Percentiles rank a stretch among this genome's conserved stretches.
Evolutionary conservation across 495 filamentous ascomycete genomes (phyloP).

Genomic region (Collariella sp.): DNA sequence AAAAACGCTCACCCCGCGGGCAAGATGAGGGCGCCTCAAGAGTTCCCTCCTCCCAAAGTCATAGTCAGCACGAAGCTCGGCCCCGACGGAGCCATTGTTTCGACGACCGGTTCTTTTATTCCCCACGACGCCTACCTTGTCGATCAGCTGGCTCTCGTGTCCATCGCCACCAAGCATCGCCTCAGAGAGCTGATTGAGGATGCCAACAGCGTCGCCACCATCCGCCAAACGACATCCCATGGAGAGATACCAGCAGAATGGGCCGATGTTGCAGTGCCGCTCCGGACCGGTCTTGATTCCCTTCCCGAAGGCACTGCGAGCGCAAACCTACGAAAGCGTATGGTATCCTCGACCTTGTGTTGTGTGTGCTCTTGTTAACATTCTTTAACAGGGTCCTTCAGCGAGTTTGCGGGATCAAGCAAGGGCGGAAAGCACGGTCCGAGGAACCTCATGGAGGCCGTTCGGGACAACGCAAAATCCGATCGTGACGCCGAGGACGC

Average conservation of each 20-base stretch:
- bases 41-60: conserved; percentile 37
- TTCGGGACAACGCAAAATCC: conserved; percentile 28
- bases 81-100: conserved; percentile 47
- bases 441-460: conserved; percentile 30
- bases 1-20: conserved; percentile 39
- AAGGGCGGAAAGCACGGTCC: conserved; percentile 21
- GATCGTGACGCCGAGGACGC: conserved; percentile 44
- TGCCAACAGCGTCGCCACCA: conserved; percentile 52
- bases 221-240: conserved; percentile 61
- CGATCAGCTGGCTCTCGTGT: conserved; percentile 67
- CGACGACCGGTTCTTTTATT: conserved; percentile 56
- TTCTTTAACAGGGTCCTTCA: conserved; percentile 16
- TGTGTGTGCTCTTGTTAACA: conserved; percentile 11
- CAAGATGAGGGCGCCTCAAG: conserved; percentile 41
- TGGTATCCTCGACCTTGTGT: conserved; percentile 2
- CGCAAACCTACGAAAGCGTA: conserved; percentile 56
- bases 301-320: conserved; percentile 37
- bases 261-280: conserved; percentile 51
- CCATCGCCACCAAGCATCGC: conserved; percentile 64
- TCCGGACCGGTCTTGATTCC: conserved; percentile 28
- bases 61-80: conserved; percentile 31
- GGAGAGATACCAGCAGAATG: conserved; percentile 63
- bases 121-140: conserved; percentile 56
- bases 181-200: conserved; percentile 63
- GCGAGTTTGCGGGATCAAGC: conserved; percentile 7